Evolutionary conservation across 73 alveolate species (phyloP).

Genomic region (Paramecium octaurelia): DNA sequence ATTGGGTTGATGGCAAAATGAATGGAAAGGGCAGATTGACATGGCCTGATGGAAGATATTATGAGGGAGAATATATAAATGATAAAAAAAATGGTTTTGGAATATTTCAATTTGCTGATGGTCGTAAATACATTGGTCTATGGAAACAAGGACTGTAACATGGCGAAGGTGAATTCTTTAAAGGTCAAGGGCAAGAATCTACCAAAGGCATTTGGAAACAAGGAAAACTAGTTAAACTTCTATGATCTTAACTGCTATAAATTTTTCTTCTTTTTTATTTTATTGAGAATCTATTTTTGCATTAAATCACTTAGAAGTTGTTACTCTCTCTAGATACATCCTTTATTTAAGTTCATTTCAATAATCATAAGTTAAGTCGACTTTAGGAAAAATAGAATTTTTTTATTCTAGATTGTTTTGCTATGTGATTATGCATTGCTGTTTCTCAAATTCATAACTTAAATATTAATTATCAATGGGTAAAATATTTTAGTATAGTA

Average conservation of each 20-base stretch:
- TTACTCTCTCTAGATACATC: neutral
- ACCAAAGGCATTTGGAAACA: constrained; percentile 23
- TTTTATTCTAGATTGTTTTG: neutral
- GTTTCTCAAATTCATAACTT: too few relatives aligned
- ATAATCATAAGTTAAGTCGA: neutral
- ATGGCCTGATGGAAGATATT: constrained; percentile 71
- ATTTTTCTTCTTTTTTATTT: neutral
- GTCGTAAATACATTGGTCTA: constrained; percentile 66
- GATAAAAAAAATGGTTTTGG: constrained; percentile 67
- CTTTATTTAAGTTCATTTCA: neutral
- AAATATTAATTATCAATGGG: too few relatives aligned
- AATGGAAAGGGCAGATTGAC: constrained; percentile 72
- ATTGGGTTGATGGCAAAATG: constrained; percentile 67
- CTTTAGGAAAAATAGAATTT: neutral
- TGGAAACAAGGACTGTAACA: constrained; percentile 74
- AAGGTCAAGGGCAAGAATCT: neutral
- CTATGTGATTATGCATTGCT: too few relatives aligned
- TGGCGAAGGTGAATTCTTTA: constrained; percentile 67
- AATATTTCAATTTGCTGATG: constrained; percentile 68
- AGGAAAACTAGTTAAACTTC: constrained; percentile 11
- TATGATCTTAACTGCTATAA: neutral
- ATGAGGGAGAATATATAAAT: constrained; percentile 67
- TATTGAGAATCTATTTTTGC: neutral
- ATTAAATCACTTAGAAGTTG: neutral
- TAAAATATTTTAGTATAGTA: neutral